These are phyloP conservation scores for Perkinsus olseni DNA, from an alignment of 169 alveolate species.

Conservation along the genomic window DNA sequence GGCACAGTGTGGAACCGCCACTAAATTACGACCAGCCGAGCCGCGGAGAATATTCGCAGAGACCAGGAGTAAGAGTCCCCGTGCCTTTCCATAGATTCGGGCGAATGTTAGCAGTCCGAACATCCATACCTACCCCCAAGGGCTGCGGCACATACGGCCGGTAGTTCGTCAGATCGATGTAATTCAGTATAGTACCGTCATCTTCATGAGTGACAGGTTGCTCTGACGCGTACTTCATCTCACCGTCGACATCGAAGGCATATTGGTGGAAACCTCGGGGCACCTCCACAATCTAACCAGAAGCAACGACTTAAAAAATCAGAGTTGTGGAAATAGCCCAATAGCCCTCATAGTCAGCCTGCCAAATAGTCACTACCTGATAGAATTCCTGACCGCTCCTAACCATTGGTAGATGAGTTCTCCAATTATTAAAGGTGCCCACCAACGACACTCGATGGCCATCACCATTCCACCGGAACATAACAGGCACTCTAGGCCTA, in stretches of 20 bases:
- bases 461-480: background rate
- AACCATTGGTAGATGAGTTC: background rate
- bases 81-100: too few species aligned
- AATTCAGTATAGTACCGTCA: background rate
- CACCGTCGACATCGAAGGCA: background rate
- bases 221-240: background rate
- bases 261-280: background rate
- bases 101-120: background rate
- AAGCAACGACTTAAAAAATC: background rate
- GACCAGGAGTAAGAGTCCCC: too few species aligned
- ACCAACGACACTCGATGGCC: background rate
- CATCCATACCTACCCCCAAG: background rate
- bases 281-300: background rate
- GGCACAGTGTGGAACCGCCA: too few species aligned
- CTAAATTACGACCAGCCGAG: too few species aligned
- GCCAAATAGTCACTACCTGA: background rate
- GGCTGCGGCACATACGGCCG: background rate
- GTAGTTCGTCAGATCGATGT: background rate
- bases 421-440: background rate
- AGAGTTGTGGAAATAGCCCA: background rate
- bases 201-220: background rate
- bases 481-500: background rate
- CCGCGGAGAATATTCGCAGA: too few species aligned
- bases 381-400: background rate
- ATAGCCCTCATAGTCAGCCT: too few species aligned